Conservation (phyloP, 2,329 filamentous ascomycete species). For the Gremmenia infestans region DNA sequence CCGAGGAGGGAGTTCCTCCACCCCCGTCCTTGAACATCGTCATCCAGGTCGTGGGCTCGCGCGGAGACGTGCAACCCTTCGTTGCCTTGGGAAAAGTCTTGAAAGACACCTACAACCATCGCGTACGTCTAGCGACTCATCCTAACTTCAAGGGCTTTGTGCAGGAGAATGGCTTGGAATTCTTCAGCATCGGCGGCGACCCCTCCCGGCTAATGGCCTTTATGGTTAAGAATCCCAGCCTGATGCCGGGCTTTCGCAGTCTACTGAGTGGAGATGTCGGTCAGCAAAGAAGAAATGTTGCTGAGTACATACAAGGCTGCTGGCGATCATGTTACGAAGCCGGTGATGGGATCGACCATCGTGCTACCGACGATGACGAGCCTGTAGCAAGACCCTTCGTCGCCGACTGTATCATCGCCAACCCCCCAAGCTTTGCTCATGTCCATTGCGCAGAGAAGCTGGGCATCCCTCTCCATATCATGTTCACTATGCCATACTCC, state of each 20-base stretch:
- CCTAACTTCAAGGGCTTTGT: slow-evolving; percentile 73
- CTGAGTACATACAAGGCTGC: slow-evolving; percentile 77
- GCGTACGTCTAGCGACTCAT: slow-evolving; percentile 74
- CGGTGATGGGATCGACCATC: slow-evolving; percentile 62
- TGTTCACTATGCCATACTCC: slow-evolving; percentile 85
- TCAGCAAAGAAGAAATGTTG: slow-evolving; percentile 63
- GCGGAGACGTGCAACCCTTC: slow-evolving; percentile 79
- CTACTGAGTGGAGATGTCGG: slow-evolving; percentile 71
- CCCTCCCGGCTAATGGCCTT: slow-evolving; percentile 80
- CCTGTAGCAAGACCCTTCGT: slow-evolving; percentile 56
- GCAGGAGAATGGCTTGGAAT: slow-evolving; percentile 69
- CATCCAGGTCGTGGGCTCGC: slow-evolving; percentile 76
- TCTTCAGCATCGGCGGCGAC: slow-evolving; percentile 75
- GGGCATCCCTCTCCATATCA: slow-evolving; percentile 73
- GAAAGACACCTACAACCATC: slow-evolving; percentile 62
- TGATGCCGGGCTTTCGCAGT: slow-evolving; percentile 69
- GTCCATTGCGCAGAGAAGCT: slow-evolving; percentile 75
- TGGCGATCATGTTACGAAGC: slow-evolving; percentile 74
- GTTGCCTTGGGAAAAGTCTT: slow-evolving; percentile 68
- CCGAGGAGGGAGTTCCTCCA: slow-evolving; percentile 47
- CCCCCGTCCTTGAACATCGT: slow-evolving; percentile 60
- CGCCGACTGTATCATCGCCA: slow-evolving; percentile 79
- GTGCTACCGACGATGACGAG: slow-evolving; percentile 60
- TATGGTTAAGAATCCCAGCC: slow-evolving; percentile 75
- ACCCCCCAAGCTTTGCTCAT: slow-evolving; percentile 74